phyloP scores from a whole-genome alignment of 345 rosid genomes.

The Anacardium occidentale region DNA sequence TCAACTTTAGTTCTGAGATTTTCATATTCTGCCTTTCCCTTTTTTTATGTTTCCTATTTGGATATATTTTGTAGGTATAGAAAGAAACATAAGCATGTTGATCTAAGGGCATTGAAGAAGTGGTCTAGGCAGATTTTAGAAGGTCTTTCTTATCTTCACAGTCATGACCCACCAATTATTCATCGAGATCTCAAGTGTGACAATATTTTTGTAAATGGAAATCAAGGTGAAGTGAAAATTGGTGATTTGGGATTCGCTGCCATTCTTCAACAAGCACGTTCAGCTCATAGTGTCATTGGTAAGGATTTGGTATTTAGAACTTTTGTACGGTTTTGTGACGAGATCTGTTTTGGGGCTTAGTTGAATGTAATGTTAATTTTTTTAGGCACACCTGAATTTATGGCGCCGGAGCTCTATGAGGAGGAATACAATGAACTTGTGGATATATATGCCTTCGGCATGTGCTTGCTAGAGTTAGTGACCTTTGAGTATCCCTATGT shows the following conservation, averaged over 20 bases:
- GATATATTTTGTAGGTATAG: slow-evolving; percentile 55
- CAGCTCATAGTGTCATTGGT: slow-evolving; percentile 93
- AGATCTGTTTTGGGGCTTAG: neutral
- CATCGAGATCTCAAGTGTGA: slow-evolving; percentile 97
- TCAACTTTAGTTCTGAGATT: neutral
- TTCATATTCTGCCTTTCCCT: slow-evolving; percentile 2
- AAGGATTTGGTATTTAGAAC: slow-evolving; percentile 8
- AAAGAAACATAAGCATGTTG: slow-evolving; percentile 86
- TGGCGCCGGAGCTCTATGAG: slow-evolving; percentile 99
- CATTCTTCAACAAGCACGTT: slow-evolving; percentile 62
- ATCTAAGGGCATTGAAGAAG: slow-evolving; percentile 80
- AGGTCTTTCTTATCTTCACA: slow-evolving; percentile 85
- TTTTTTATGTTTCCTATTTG: slow-evolving; percentile 12
- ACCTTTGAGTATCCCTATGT: slow-evolving; percentile 86
- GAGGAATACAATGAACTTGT: slow-evolving; percentile 96
- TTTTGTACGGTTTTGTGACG: neutral
- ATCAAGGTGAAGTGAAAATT: slow-evolving; percentile 94
- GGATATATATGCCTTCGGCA: slow-evolving; percentile 93
- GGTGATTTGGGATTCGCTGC: slow-evolving; percentile 93
- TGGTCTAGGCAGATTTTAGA: slow-evolving; percentile 91
- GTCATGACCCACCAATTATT: slow-evolving; percentile 88
- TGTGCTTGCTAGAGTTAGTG: slow-evolving; percentile 94
- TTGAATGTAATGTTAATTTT: slow-evolving; percentile 5
- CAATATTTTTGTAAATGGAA: slow-evolving; percentile 92
- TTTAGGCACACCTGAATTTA: slow-evolving; percentile 93